Conservation (phyloP, 331 rosid species). For the Telfairia occidentalis region DNA sequence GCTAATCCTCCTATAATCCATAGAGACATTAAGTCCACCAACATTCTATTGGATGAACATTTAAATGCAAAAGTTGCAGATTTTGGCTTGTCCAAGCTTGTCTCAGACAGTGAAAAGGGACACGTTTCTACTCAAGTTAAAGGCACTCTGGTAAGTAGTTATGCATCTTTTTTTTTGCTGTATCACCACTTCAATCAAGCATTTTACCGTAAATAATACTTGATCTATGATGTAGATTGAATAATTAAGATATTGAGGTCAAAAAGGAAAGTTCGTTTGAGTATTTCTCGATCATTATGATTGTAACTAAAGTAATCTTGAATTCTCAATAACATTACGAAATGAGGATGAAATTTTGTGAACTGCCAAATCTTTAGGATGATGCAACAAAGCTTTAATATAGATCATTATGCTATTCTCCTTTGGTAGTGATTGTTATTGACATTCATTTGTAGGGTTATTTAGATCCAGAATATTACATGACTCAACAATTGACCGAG, state of each 20-base stretch:
- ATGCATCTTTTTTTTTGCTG: not conserved
- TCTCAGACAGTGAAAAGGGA: constrained; percentile 58
- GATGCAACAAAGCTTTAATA: not conserved
- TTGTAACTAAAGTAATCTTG: not conserved
- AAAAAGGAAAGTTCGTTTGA: not conserved
- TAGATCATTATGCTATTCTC: not conserved
- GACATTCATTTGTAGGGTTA: constrained; percentile 52
- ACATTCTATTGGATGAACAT: constrained; percentile 67
- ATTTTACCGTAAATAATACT: not conserved
- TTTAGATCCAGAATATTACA: constrained; percentile 87
- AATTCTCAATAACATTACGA: not conserved
- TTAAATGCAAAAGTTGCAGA: constrained; percentile 90
- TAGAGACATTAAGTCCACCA: constrained; percentile 74
- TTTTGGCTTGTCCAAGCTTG: constrained; percentile 83
- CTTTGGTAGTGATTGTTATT: not conserved
- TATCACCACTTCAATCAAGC: not conserved
- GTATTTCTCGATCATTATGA: not conserved
- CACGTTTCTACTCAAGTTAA: constrained; percentile 91
- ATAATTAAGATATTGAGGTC: not conserved
- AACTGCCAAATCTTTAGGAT: not conserved
- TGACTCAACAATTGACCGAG: constrained; percentile 83
- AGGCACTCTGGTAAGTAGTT: constrained; percentile 70
- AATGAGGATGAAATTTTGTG: not conserved
- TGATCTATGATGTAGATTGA: not conserved
- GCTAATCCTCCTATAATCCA: constrained; percentile 95